These are phyloP conservation scores for Amanita jacksonii DNA, from an alignment of 768 basidiomycete genomes.

Conservation along the genomic window DNA sequence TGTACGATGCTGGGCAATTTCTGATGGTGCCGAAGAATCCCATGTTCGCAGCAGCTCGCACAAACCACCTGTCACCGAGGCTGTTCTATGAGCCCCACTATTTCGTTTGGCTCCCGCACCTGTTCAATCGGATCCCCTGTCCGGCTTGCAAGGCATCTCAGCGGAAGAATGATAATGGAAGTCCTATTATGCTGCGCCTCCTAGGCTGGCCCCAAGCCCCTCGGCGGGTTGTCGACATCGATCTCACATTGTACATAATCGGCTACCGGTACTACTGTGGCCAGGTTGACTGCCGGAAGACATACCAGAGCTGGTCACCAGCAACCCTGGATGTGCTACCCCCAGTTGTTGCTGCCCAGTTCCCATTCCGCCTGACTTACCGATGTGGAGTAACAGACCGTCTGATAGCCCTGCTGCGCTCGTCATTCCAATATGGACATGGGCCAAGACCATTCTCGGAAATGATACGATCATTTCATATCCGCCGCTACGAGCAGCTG, in stretches of 20 bases:
- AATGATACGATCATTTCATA: conserved; percentile 13
- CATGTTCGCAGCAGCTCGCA: background rate
- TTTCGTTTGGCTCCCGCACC: conserved; percentile 14
- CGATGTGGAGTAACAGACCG: conserved; percentile 14
- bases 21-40: background rate
- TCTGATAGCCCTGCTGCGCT: conserved; percentile 12
- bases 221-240: conserved; percentile 11
- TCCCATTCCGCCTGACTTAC: conserved; percentile 15
- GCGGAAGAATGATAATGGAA: conserved; percentile 7
- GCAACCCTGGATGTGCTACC: conserved; percentile 7
- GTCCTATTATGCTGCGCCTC: conserved; percentile 5
- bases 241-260: conserved; percentile 11
- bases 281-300: background rate
- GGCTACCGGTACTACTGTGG: conserved; percentile 11
- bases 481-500: conserved; percentile 13
- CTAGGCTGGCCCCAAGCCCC: conserved; percentile 11
- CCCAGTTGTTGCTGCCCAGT: conserved; percentile 10
- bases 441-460: conserved; percentile 19
- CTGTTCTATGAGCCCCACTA: conserved; percentile 9
- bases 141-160: conserved; percentile 8
- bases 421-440: conserved; percentile 16
- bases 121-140: conserved; percentile 11
- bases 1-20: background rate
- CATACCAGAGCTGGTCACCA: conserved; percentile 5
- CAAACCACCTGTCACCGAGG: background rate